Evolutionary conservation across 2,329 filamentous ascomycete species (phyloP).

Genomic region (Diaporthe humulicola): DNA sequence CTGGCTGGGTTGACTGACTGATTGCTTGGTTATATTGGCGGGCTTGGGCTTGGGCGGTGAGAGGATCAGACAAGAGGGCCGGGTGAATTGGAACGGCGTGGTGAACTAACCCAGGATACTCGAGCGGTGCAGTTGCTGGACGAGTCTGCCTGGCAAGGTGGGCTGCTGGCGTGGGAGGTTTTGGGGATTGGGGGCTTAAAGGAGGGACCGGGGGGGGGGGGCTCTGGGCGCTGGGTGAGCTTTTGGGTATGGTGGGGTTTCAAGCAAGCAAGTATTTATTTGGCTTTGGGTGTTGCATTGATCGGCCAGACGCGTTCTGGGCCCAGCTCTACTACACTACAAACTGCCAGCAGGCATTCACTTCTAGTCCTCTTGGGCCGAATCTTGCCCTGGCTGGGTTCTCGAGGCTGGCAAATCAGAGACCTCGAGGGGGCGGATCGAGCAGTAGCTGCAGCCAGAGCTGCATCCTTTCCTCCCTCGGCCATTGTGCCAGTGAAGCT

Average conservation of each 20-base stretch:
- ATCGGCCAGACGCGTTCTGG: constrained; percentile 27
- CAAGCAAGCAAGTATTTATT: constrained; percentile 31
- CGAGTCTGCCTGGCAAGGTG: constrained; percentile 10
- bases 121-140: constrained; percentile 29
- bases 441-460: neutral
- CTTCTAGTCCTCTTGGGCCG: neutral
- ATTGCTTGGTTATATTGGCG: constrained; percentile 10
- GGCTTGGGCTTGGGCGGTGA: constrained; percentile 20
- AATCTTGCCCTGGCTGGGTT: too few species aligned
- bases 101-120: neutral
- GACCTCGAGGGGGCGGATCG: neutral
- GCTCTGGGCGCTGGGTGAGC: constrained; percentile 22
- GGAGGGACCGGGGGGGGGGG: constrained; percentile 6
- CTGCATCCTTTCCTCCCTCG: neutral
- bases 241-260: constrained; percentile 37
- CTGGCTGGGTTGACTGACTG: neutral
- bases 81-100: constrained; percentile 20
- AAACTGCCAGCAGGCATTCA: neutral
- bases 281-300: constrained; percentile 28
- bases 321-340: neutral
- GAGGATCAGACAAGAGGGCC: constrained; percentile 6
- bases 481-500: neutral
- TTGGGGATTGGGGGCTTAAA: constrained; percentile 30
- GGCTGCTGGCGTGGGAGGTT: constrained; percentile 26
- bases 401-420: neutral